These are phyloP conservation scores for Cyberlindnera xylosilytica DNA, from an alignment of 805 yeast genomes.

Conservation along the genomic window DNA sequence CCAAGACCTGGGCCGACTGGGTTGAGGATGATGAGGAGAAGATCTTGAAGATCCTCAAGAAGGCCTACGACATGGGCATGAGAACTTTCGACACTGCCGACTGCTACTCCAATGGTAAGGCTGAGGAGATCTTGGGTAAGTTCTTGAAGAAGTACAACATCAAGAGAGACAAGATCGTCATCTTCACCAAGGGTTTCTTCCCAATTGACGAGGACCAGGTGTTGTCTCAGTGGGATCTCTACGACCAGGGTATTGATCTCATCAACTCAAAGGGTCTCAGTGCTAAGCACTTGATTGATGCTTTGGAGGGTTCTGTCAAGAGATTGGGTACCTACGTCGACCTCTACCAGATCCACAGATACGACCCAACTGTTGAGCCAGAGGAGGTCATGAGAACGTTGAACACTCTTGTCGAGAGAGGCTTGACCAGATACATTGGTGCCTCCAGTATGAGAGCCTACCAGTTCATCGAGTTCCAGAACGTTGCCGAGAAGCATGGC, in stretches of 20 bases:
- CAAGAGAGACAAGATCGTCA: conserved; percentile 51
- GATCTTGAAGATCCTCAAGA: conserved; percentile 40
- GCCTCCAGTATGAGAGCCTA: conserved; percentile 58
- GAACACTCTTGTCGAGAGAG: conserved; percentile 44
- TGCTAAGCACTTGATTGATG: conserved; percentile 46
- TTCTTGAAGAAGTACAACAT: conserved; percentile 50
- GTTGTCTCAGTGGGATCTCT: conserved; percentile 4
- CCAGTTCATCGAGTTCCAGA: conserved; percentile 37
- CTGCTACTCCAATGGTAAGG: conserved; percentile 43
- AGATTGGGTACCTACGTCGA: conserved; percentile 45
- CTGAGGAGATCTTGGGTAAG: conserved; percentile 49
- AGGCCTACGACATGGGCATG: conserved; percentile 42
- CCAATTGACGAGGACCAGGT: conserved; percentile 19
- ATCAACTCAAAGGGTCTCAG: conserved; percentile 37
- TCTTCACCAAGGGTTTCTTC: conserved; percentile 41
- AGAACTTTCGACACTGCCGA: conserved; percentile 53
- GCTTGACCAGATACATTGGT: conserved; percentile 52
- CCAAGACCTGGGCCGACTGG: conserved; percentile 40
- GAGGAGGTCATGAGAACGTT: conserved; percentile 51
- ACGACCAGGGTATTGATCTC: conserved; percentile 4
- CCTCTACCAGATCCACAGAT: conserved; percentile 51
- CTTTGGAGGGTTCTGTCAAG: conserved; percentile 35
- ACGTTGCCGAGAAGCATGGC: conserved; percentile 48
- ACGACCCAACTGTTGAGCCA: conserved; percentile 41
- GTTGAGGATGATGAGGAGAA: conserved; percentile 44